Evolutionary conservation across 2,329 filamentous ascomycete genomes (phyloP), one percentile per base, ranked within the genome.

Genomic region (Exophiala bonariae): DNA sequence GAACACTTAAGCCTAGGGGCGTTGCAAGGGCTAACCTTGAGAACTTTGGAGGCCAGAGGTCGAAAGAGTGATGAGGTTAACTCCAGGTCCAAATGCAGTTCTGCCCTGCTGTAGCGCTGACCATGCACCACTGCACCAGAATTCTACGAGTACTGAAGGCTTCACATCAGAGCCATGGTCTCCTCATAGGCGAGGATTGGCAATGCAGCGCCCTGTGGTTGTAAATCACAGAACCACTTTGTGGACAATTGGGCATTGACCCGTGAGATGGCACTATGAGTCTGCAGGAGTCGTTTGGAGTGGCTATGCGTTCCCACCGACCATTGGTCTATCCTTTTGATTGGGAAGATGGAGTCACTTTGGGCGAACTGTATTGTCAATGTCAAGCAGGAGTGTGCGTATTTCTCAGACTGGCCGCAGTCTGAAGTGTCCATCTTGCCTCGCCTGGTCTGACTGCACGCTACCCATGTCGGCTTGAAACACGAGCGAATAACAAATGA

Each of bases 321-420:
- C 48, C 47, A 54, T 54, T 53, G 50, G 46, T 17, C 13, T 19
- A 17, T 38, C n/a, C 19, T 14, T 20, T 35, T 47, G 43, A 53
- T 49, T 45, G 46, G 36, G 23, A 26, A 31, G 23, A 33, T 38
- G 32, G 41, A 23, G 32, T 26, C 23, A 19, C 47, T 44, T 47
- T 41, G 47, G 48, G 47, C 51, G 44, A 44, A 44, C 26, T 32
- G 28, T 32, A 42, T 39, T 44, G 36, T 32, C 22, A 49, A 22
- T 16, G 42, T 49, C 46, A 54, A 40, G 41, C 35, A 13, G 14
- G 28, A 40, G 30, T 17, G 14, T 41, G 51, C 47, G 51, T 54
- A 54, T 44, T 48, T 54, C 37, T 37, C 51, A 54, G 51, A 44
- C 51, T 41, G 51, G 39, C 44, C 41, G 44, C 43, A 45, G 47